Evolutionary conservation across 257 asterid species (phyloP), one percentile per base, ranked within the genome.

Genomic region (Plantago ovata): DNA sequence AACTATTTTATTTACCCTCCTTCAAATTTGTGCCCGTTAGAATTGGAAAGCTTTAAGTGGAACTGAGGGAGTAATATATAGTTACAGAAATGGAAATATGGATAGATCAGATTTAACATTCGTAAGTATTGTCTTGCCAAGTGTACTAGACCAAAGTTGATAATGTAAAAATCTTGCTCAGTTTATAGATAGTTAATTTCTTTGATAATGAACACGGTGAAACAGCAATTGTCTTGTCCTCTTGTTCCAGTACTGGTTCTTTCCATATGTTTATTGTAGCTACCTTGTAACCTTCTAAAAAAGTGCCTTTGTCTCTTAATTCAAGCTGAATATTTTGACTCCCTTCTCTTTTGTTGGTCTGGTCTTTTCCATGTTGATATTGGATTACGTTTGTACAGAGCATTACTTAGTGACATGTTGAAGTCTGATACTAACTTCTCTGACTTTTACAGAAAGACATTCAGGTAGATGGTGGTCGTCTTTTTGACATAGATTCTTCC

Each of bases 391-490:
- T 62, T 66, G 42, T 20, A 24, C 43, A 36, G 16, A 60, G 61
- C 61, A 32, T 20, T 44, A 18, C 13, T 12, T 11, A 16, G 12
- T 14, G 53, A 10, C 49, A 10, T 28, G 4, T 28, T 57, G 38
- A 60, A 41, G 57, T 21, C 40, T 23, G 64, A 41, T 66, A 64
- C 24, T 33, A 28, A 48, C 46, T n/a, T 21, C 36, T 69, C 18
- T 36, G 45, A 23, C 59, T 56, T 70, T 69, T 74, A 68, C 67
- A 93, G 99, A 61, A 66, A 54, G 86, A 79, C 41, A 69, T 81
- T 67, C 84, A 65, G 72, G 74, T 89, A 42, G 85, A 77, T 66
- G 96, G 92, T 56, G 97, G 94, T 38, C 90, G 97, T 39, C 74
- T 93, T 54, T 89, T 93, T 64, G 96, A 81, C 69, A 66, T 89